Base-by-base conservation (phyloP, 495 filamentous ascomycete species). In the Neurospora sp. region DNA sequence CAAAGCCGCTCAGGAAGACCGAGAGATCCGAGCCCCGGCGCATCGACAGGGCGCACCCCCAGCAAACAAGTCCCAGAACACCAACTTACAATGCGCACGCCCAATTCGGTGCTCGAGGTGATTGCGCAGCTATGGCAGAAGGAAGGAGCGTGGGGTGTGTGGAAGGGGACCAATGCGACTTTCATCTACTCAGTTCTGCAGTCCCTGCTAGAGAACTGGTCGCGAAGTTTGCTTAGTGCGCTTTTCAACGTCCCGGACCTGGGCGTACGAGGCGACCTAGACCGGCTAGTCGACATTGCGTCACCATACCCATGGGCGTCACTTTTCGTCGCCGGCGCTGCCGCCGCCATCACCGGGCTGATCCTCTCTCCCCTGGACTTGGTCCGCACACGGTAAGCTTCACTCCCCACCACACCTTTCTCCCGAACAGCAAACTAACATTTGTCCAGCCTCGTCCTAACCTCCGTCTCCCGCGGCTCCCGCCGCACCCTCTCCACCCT, bases 91-190 rank as follows among this genome's bases (percentile, higher is more conserved):
- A 85, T 97, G 41, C 89, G 89, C 69, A 89, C 88, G 70, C 86
- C 92, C 7, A 88, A 91, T 78, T 93, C 93, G 4, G 84, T 97
- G 72, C 86, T 92, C 72, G 92, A 94, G 71, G 93, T 93, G 5
- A 87, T 98, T 72, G 90, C 89, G 8, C 90, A 94, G 79, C 83
- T 97, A 12, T 98, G 95, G 94, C 84, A 87, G n/a, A 93, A 91
- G 75, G 96, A 96, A 80, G 93, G 93, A 9, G 91, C 91, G 9
- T 94, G 92, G 86, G 96, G 96, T 7, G 90, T 97, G 0, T 99
- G 95, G 94, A 98, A 98, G 84, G 93, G 91, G 37, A 90, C 93
- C 40, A 97, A 97, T 78, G 86, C 91, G n/a, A 95, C 93, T 1
- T 97, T 97, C 75, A 86, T 98, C 71, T 94, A 97, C 83, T 91